Evolutionary conservation across 192 early-diverging fungal species (phyloP).

Genomic region (Umbelopsis ramanniana): DNA sequence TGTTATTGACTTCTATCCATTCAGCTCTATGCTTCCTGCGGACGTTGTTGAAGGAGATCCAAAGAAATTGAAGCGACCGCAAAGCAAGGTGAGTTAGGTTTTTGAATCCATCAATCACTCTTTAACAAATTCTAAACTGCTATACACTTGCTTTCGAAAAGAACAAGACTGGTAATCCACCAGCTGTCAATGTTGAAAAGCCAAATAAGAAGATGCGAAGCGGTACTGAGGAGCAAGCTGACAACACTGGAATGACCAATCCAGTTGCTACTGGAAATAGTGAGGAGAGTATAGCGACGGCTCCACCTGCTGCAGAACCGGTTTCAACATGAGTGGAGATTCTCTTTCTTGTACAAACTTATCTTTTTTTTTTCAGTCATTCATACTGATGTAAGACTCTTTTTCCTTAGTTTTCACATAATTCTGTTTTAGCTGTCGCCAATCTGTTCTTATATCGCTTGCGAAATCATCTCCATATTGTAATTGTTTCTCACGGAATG

Average conservation of each 20-base stretch:
- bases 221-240: constrained; percentile 5
- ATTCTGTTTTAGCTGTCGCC: constrained; percentile 6
- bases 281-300: background rate
- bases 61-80: constrained; percentile 33
- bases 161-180: constrained; percentile 11
- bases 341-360: constrained; percentile 17
- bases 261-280: background rate
- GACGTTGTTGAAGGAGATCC: constrained; percentile 24
- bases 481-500: constrained; percentile 10
- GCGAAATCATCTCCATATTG: background rate
- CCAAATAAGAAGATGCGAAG: constrained; percentile 18
- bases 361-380: background rate
- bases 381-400: background rate
- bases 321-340: background rate
- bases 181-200: constrained; percentile 12
- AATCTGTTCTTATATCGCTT: constrained; percentile 1
- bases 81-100: constrained; percentile 21
- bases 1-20: background rate
- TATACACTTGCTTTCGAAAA: background rate
- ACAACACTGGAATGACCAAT: background rate
- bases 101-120: background rate
- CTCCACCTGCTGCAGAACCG: constrained; percentile 15
- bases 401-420: background rate
- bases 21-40: constrained; percentile 21
- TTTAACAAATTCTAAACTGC: background rate